Conservation (phyloP, 2,329 filamentous ascomycete genomes). For the Xylaria sp. region DNA sequence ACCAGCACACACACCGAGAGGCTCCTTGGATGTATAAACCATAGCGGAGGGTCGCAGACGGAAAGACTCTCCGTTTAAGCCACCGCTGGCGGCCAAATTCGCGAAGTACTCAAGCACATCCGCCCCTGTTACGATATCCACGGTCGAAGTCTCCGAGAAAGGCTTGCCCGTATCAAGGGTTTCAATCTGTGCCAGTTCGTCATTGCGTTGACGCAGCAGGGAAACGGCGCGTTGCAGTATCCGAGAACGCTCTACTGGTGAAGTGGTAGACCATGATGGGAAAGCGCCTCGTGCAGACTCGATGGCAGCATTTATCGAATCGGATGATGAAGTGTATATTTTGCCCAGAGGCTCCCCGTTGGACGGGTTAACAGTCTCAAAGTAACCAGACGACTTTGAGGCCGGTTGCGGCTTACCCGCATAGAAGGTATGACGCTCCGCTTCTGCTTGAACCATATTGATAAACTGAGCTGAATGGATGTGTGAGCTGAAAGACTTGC, state of each 20-base stretch:
- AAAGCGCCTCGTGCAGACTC: constrained; percentile 77
- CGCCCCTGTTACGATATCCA: constrained; percentile 84
- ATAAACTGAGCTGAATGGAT: constrained; percentile 15
- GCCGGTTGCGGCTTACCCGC: constrained; percentile 73
- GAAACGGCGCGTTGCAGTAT: constrained; percentile 81
- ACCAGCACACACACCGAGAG: constrained; percentile 84
- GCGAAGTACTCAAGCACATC: constrained; percentile 91
- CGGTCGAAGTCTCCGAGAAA: constrained; percentile 83
- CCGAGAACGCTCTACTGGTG: constrained; percentile 77
- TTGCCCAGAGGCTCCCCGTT: constrained; percentile 74
- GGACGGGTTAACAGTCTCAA: constrained; percentile 79
- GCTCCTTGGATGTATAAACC: constrained; percentile 84
- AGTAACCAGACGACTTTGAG: constrained; percentile 68
- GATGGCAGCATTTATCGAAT: constrained; percentile 77
- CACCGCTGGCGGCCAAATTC: constrained; percentile 78
- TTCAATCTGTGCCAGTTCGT: constrained; percentile 81
- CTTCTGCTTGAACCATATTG: constrained; percentile 41
- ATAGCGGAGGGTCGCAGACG: constrained; percentile 79
- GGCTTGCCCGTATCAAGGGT: constrained; percentile 89
- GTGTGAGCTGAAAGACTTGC: constrained; percentile 16
- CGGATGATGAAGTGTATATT: constrained; percentile 73
- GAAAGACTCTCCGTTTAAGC: constrained; percentile 82
- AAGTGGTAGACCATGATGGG: constrained; percentile 77
- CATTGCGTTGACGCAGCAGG: constrained; percentile 79
- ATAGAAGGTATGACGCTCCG: constrained; percentile 75